phyloP scores from a whole-genome alignment of 176 grass and related monocot species.

The Musa beccarii region DNA sequence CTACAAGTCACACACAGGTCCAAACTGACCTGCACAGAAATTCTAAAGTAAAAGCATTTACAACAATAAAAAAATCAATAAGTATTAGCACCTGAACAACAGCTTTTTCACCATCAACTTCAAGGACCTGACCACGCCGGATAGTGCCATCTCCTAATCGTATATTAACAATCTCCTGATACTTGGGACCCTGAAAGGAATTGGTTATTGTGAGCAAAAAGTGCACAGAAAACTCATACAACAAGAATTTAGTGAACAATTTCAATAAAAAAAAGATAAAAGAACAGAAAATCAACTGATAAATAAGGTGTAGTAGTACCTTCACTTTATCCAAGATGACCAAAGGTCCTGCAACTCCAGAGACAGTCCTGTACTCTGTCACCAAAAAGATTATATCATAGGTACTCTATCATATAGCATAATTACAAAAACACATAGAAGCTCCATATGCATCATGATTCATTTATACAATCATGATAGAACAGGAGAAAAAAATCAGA shows the following conservation, averaged over 20 bases:
- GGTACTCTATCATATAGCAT: not conserved
- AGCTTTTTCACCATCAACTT: constrained; percentile 99
- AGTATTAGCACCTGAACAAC: constrained; percentile 74
- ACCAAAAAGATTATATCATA: not conserved
- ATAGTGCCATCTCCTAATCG: constrained; percentile 89
- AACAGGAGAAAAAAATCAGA: too few relatives aligned
- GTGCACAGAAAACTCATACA: not conserved
- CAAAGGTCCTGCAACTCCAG: constrained; percentile 93
- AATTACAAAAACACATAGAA: not conserved
- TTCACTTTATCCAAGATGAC: constrained; percentile 99
- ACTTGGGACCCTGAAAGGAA: constrained; percentile 75
- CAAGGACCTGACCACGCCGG: constrained; percentile 95
- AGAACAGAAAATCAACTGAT: not conserved
- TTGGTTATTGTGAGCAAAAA: constrained; percentile 12
- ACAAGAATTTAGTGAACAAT: not conserved
- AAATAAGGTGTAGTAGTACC: constrained; percentile 28
- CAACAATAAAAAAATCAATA: not conserved
- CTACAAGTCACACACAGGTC: too few relatives aligned
- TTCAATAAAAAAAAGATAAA: not conserved
- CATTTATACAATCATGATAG: too few relatives aligned
- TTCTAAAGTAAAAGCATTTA: not conserved
- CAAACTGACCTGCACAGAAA: not conserved
- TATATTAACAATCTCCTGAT: constrained; percentile 99
- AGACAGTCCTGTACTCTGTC: constrained; percentile 96
- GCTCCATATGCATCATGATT: not conserved